A percentile compares a stretch with the other conserved stretches of the same genome.
Evolutionary conservation across 306 rosid genomes (phyloP).

Genomic region (Castanopsis chinensis): DNA sequence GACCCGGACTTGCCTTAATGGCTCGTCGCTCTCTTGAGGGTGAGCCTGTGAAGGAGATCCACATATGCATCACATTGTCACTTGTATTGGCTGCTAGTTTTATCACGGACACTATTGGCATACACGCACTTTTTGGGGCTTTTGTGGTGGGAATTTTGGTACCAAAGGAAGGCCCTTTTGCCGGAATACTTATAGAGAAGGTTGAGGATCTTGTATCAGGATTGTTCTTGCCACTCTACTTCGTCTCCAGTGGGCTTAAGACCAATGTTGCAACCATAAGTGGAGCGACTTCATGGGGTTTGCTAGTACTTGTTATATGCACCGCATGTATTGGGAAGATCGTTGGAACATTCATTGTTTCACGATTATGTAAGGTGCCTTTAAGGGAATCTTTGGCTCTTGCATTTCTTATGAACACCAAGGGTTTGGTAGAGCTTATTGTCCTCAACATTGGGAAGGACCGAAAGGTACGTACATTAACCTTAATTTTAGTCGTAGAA

Average conservation of each 20-base stretch:
- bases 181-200: constrained; percentile 63
- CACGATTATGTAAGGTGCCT: constrained; percentile 41
- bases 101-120: constrained; percentile 62
- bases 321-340: constrained; percentile 73
- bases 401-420: constrained; percentile 79
- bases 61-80: constrained; percentile 53
- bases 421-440: constrained; percentile 76
- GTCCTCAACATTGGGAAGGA: constrained; percentile 85
- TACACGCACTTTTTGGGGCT: constrained; percentile 75
- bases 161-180: constrained; percentile 73
- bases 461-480: constrained; percentile 44
- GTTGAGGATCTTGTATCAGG: constrained; percentile 65
- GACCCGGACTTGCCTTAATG: constrained; percentile 47
- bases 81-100: constrained; percentile 63
- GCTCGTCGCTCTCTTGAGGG: constrained; percentile 57
- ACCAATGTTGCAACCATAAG: constrained; percentile 65
- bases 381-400: constrained; percentile 60
- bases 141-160: constrained; percentile 57
- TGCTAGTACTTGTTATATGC: constrained; percentile 52
- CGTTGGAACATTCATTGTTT: constrained; percentile 45
- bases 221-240: constrained; percentile 59
- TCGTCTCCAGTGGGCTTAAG: constrained; percentile 71
- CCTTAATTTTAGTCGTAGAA: neutral
- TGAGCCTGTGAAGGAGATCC: constrained; percentile 65
- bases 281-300: constrained; percentile 60